These are phyloP conservation scores for Cyberlindnera nakhonratchasimensis DNA, from an alignment of 805 yeast genomes.

Conservation along the genomic window DNA sequence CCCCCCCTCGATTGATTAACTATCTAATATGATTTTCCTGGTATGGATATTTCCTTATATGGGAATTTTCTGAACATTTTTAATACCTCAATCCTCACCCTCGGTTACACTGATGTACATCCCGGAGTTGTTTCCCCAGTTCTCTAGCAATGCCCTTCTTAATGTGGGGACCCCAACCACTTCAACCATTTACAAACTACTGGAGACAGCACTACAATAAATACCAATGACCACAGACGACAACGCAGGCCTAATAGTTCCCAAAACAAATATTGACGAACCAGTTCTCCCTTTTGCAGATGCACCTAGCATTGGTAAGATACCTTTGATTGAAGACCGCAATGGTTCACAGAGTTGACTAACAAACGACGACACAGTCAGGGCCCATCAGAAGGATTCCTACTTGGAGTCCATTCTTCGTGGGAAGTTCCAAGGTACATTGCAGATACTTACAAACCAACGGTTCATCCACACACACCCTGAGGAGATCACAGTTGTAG, in stretches of 20 bases:
- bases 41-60: too few relatives aligned
- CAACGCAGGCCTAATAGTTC: too few relatives aligned
- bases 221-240: background rate
- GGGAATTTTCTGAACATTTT: too few relatives aligned
- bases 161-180: background rate
- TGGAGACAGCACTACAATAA: background rate
- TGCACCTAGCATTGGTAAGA: constrained; percentile 75
- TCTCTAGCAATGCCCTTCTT: background rate
- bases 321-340: background rate
- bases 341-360: background rate
- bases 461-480: constrained; percentile 62
- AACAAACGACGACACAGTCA: constrained; percentile 40
- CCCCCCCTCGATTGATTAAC: too few relatives aligned
- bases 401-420: constrained; percentile 59
- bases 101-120: background rate
- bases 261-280: background rate
- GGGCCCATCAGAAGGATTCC: constrained; percentile 88
- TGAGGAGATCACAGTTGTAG: constrained; percentile 53
- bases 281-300: constrained; percentile 63
- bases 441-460: constrained; percentile 53
- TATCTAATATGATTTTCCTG: too few relatives aligned
- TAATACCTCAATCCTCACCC: too few relatives aligned
- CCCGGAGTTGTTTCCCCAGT: constrained; percentile 1
- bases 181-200: too few relatives aligned
- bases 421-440: constrained; percentile 51